phyloP scores from a whole-genome alignment of 2,329 filamentous ascomycete species.

The Aureobasidium sp. region DNA sequence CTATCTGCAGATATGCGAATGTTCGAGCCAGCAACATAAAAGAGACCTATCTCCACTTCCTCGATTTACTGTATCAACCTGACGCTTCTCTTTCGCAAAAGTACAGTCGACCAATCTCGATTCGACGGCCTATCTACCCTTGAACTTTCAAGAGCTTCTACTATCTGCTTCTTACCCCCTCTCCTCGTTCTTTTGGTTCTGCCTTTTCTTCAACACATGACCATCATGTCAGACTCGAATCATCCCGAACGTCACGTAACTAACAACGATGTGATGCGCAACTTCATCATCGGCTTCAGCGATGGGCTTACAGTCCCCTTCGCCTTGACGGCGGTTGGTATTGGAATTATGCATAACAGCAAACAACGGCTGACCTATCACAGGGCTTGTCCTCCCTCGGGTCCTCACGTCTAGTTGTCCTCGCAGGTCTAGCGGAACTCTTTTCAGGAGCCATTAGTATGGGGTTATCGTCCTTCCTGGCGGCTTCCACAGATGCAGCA shows the following conservation, averaged over 20 bases:
- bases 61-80: too few relatives aligned
- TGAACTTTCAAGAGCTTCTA: too few relatives aligned
- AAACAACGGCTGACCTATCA: too few relatives aligned
- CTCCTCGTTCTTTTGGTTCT: too few relatives aligned
- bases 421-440: slow-evolving; percentile 67
- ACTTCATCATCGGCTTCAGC: slow-evolving; percentile 68
- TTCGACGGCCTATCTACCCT: too few relatives aligned
- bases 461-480: slow-evolving; percentile 68
- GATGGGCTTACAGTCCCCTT: slow-evolving; percentile 63
- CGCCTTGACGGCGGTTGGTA: slow-evolving; percentile 33
- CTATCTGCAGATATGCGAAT: too few relatives aligned
- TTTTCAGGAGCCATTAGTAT: slow-evolving; percentile 71
- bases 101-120: too few relatives aligned
- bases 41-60: too few relatives aligned
- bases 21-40: too few relatives aligned
- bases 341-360: too few relatives aligned
- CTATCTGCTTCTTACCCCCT: too few relatives aligned
- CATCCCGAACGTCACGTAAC: not conserved
- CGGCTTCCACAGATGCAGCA: slow-evolving; percentile 52
- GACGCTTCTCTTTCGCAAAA: too few relatives aligned
- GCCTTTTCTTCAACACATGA: not conserved
- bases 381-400: slow-evolving; percentile 51
- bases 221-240: not conserved
- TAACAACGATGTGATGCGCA: slow-evolving; percentile 31
- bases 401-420: slow-evolving; percentile 29